Base-by-base conservation (phyloP, 345 rosid genomes). In the Cardamine occulta region DNA sequence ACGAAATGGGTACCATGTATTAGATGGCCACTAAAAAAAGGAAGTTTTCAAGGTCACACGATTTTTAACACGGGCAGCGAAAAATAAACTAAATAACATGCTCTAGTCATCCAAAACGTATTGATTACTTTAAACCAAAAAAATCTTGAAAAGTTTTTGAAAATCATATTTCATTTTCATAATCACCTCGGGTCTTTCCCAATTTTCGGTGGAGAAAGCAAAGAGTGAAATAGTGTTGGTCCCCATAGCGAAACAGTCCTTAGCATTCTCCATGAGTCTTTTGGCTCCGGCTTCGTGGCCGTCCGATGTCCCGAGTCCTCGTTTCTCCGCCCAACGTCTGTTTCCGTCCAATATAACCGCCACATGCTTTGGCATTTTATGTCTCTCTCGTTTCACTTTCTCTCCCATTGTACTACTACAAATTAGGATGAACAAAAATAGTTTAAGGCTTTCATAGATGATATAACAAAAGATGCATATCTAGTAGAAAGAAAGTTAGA, bases 331-430 rank as follows among this genome's bases (percentile, higher is more conserved):
- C 93, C 93, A 91, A 74, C 93, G 74, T 31, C 77, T 88, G 69
- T 85, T 89, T 15, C 96, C 97, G 47, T 87, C 97, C 89, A 91
- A 84, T 56, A 91, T 86, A 26, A 89, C 72, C 39, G 97, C 91
- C 65, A 91, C 96, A 66, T 91, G 96, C 64, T 79, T 83, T 48
- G 97, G 96, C 85, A 89, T 64, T 54, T 4, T 40, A 23, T 40
- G 23, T 24, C 66, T 55, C 48, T 76, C 82, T 23, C 68, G 88
- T 56, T 80, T 68, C 73, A 48, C 70, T 62, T 40, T 74, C 24
- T 52, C 66, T 8, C 62, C 55, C 17, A 44, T 32, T 8, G 47
- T 3, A 19, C 42, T 14, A 55, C 80, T 76, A 53, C 59, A 32
- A 39, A 59, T 51, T 6, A 17, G 6, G 15, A 58, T 11, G 55